phyloP scores from a whole-genome alignment of 306 rosid species.

The Quercus mongolica region DNA sequence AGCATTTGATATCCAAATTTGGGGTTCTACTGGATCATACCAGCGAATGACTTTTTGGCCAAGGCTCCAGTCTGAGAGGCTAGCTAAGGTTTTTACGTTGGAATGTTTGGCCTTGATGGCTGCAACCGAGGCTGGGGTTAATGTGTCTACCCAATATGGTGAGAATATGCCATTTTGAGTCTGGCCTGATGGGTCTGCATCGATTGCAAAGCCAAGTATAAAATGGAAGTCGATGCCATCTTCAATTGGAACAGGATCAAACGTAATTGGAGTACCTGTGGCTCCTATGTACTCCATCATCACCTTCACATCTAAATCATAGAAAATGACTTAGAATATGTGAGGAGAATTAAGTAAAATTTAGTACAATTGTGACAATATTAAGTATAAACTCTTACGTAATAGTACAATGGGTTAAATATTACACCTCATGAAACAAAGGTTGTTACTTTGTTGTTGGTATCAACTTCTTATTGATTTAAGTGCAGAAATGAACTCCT shows the following conservation, averaged over 20 bases:
- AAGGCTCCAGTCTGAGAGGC: slow-evolving; percentile 56
- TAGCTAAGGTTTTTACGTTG: slow-evolving; percentile 44
- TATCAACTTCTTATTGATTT: too few relatives aligned
- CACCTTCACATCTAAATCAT: slow-evolving; percentile 44
- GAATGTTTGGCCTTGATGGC: slow-evolving; percentile 32
- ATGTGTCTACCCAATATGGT: slow-evolving; percentile 36
- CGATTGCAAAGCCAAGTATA: slow-evolving; percentile 48
- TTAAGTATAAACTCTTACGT: too few relatives aligned
- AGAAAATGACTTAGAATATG: not conserved
- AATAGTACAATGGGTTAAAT: too few relatives aligned
- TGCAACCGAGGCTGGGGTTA: slow-evolving; percentile 39
- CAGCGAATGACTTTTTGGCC: slow-evolving; percentile 35
- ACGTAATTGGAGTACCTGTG: slow-evolving; percentile 31
- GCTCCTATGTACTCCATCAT: slow-evolving; percentile 72
- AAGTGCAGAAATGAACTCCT: too few relatives aligned
- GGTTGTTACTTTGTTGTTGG: too few relatives aligned
- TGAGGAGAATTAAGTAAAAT: not conserved
- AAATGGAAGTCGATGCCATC: slow-evolving; percentile 46
- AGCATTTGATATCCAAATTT: slow-evolving; percentile 49
- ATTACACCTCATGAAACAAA: too few relatives aligned
- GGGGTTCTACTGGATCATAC: slow-evolving; percentile 37
- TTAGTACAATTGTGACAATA: too few relatives aligned
- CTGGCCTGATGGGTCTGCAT: slow-evolving; percentile 36
- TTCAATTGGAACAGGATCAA: slow-evolving; percentile 33
- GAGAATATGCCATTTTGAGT: slow-evolving; percentile 46